Base-by-base conservation (phyloP, 2,329 filamentous ascomycete species). In the Botrytis hyacinthi region DNA sequence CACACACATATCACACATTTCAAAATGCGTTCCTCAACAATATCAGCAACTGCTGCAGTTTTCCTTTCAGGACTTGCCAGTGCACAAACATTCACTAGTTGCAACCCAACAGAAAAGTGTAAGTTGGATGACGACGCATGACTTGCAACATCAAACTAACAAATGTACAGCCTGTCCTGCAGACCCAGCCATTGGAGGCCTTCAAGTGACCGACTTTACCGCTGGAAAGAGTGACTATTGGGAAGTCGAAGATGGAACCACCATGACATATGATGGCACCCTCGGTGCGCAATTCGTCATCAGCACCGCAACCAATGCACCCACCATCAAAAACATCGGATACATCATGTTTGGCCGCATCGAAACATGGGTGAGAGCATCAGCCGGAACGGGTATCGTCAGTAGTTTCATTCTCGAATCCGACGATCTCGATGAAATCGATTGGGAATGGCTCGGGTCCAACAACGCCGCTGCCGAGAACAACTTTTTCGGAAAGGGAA, bases 401-500 rank as follows among this genome's bases (percentile, higher is more conserved):
- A 85, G 83, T 75, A 84, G 82, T 74, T 83, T 86, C 72, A 86
- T 87, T 26, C 78, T 87, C 69, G 82, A 87, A 79, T 85, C 86
- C 7, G 84, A 86, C 78, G 83, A 83, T 73, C 81, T 86, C 1
- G 86, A 88, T 76, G 87, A 88, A 81, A 84, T 88, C 72, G 86
- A 88, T 79, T 87, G 84, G 84, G 82, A 83, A 74, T 84, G 81
- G 79, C 75, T 83, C 16, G 82, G 82, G 46, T 77, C 76, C 26
- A 74, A 77, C 73, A 77, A 78, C 73, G 75, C 59, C 26, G 79
- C 81, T 16, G 84, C 84, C 9, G 80, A 87, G 76, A 86, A 83
- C 75, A 87, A 88, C 81, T 88, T 86, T 79, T 88, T 85, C 76
- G 86, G 86, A 76, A 87, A 87, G 80, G 86, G 86, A 44, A 84